Evolutionary conservation across 108 stramenopile genomes (phyloP), one percentile per base, ranked within the genome.

Genomic region (Epipyxis sp.): DNA sequence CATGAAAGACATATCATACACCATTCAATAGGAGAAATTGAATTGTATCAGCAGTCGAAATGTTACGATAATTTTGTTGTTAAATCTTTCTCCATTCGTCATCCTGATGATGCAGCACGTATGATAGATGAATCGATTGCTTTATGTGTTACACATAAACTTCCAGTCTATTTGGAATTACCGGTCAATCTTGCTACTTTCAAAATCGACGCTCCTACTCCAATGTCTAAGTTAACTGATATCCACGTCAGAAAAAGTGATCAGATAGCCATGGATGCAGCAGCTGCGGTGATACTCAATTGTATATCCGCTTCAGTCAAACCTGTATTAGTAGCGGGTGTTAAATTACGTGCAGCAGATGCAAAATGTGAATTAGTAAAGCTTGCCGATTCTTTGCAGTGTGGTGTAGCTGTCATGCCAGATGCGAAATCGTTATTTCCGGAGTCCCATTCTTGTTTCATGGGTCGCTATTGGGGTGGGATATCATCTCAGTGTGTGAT

Each of bases 11-110:
- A 59, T 0, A 46, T 77, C 39, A 40, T 77, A 32, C 61, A 65
- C 35, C 61, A 65, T 65, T 32, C 61, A 32, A 3, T 65, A 10
- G 61, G 61, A 35, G 61, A 65, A 65, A 29, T 10, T 65, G 61
- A 65, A 16, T 29, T 58, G 13, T 35, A 59, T 59, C 76, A 25
- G 25, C 25, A 3, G 3, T 16, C 35, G 6, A 37, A 65, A 35
- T 65, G 61, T 32, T 65, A 32, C 34, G 34, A 37, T 6, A 16
- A 16, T 3, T 16, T 65, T 37, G 25, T 25, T 65, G 61, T 35
- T 35, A 32, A 32, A 13, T 6, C 61, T 6, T 65, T 65, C 35
- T 10, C 35, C 3, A 25, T 65, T 3, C 61, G 61, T 10, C 25
- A 65, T 35, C 3, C 25, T 29, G 20, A 20, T 13, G 46, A 50